Percentiles rank a stretch among this genome's conserved stretches.
phyloP scores from a whole-genome alignment of 208 protist genomes.

The Wallacemonas sp. region DNA sequence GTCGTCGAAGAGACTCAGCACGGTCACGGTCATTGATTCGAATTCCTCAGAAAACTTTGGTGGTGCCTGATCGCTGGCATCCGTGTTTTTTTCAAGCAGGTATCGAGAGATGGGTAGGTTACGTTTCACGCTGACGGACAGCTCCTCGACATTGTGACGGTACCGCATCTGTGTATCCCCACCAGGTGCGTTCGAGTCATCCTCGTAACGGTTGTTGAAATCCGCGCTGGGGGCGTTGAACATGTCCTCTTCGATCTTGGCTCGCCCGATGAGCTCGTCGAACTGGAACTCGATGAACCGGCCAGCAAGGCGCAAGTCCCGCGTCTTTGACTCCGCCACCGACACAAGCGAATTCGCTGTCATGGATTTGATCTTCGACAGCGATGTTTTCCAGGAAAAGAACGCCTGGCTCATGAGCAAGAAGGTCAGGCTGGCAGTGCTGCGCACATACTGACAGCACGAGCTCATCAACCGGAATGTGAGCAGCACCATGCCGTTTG shows the following conservation, averaged over 20 bases:
- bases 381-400: conserved; percentile 68
- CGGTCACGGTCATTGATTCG: conserved; percentile 53
- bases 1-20: conserved; percentile 83
- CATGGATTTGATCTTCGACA: conserved; percentile 77
- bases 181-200: conserved; percentile 49
- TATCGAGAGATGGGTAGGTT: conserved; percentile 56
- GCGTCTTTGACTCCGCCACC: conserved; percentile 79
- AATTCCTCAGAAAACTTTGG: conserved; percentile 79
- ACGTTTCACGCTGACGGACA: conserved; percentile 63
- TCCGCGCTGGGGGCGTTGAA: conserved; percentile 40
- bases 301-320: conserved; percentile 75
- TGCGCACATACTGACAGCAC: conserved; percentile 79
- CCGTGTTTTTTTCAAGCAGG: conserved; percentile 43
- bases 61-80: conserved; percentile 19
- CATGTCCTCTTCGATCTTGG: conserved; percentile 53
- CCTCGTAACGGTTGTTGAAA: conserved; percentile 57
- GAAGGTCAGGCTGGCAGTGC: conserved; percentile 52
- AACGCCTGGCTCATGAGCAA: conserved; percentile 81
- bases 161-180: conserved; percentile 62
- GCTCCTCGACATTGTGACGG: conserved; percentile 49
- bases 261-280: conserved; percentile 65
- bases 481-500: conserved; percentile 73
- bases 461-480: conserved; percentile 88
- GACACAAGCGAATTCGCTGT: conserved; percentile 79
- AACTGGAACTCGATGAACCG: conserved; percentile 85